phyloP scores from a whole-genome alignment of 1,284 basidiomycete species.

The Marasmius fiardii region DNA sequence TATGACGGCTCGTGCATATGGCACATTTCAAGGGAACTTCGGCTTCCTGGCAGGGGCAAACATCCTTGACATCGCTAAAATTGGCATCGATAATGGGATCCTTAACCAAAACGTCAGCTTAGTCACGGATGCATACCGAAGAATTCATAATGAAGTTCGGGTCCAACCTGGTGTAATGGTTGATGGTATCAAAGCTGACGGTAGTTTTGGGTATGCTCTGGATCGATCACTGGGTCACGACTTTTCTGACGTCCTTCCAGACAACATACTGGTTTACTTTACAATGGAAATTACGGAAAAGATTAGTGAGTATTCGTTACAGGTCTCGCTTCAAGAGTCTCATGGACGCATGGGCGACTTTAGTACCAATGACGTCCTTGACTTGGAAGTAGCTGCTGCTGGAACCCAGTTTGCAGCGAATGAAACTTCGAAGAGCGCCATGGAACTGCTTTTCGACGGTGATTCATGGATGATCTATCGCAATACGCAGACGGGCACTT shows the following conservation, averaged over 20 bases:
- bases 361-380: slow-evolving; percentile 50
- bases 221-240: slow-evolving; percentile 8
- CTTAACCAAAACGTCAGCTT: slow-evolving; percentile 39
- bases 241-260: slow-evolving; percentile 18
- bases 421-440: slow-evolving; percentile 35
- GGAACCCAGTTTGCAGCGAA: slow-evolving; percentile 52
- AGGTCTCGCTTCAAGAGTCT: background rate
- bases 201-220: slow-evolving; percentile 41
- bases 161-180: slow-evolving; percentile 38
- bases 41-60: slow-evolving; percentile 60
- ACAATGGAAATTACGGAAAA: slow-evolving; percentile 56
- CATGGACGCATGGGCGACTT: background rate
- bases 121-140: slow-evolving; percentile 44
- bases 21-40: slow-evolving; percentile 42
- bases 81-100: slow-evolving; percentile 51
- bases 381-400: slow-evolving; percentile 47
- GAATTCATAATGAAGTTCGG: slow-evolving; percentile 46
- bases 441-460: slow-evolving; percentile 48
- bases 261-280: slow-evolving; percentile 58
- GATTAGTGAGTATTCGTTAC: slow-evolving; percentile 10
- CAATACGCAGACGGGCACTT: slow-evolving; percentile 48
- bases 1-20: slow-evolving; percentile 52
- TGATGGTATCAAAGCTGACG: slow-evolving; percentile 63
- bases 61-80: slow-evolving; percentile 52
- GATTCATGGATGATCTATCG: slow-evolving; percentile 66